These are phyloP conservation scores for Trichoderma reesei DNA, from an alignment of 495 filamentous ascomycete species.

Conservation along the genomic window DNA sequence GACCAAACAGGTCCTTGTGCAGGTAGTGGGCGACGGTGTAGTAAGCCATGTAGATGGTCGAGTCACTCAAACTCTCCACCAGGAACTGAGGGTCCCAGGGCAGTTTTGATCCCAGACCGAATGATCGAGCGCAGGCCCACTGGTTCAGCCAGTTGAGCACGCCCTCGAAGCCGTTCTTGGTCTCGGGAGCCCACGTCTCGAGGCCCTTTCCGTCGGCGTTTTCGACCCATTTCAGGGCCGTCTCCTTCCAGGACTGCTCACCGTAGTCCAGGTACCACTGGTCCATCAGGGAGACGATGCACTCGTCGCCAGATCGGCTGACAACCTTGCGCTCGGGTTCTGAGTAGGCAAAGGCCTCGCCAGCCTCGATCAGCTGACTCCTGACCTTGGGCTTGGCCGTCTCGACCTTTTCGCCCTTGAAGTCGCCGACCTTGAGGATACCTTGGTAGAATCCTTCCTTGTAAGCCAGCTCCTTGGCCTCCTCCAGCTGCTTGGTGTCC, in stretches of 20 bases:
- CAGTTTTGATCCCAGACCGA: conserved; percentile 85
- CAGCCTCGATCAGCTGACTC: conserved; percentile 63
- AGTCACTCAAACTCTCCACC: conserved; percentile 87
- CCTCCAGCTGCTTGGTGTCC: conserved; percentile 75
- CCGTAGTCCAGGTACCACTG: conserved; percentile 98
- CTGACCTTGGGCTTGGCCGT: conserved; percentile 78
- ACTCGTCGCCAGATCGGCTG: conserved; percentile 77
- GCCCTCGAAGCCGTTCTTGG: conserved; percentile 73
- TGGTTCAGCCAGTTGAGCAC: conserved; percentile 85
- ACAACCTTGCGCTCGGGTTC: conserved; percentile 87
- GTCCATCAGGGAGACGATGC: conserved; percentile 84
- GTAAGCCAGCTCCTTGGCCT: conserved; percentile 94
- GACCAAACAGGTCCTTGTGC: conserved; percentile 68
- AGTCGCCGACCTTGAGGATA: conserved; percentile 80
- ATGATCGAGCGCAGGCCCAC: conserved; percentile 90
- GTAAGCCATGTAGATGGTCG: conserved; percentile 92
- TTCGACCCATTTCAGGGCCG: conserved; percentile 62
- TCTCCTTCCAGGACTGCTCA: conserved; percentile 64
- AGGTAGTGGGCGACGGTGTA: conserved; percentile 89
- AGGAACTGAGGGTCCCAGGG: conserved; percentile 91
- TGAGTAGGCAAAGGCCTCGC: conserved; percentile 81
- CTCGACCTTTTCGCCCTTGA: conserved; percentile 77
- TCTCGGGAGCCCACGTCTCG: conserved; percentile 69
- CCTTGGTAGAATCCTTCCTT: conserved; percentile 98
- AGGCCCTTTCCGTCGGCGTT: conserved; percentile 51